Evolutionary conservation across 2,329 filamentous ascomycete genomes (phyloP), one percentile per base, ranked within the genome.

Genomic region (Nectriaceae sp.): DNA sequence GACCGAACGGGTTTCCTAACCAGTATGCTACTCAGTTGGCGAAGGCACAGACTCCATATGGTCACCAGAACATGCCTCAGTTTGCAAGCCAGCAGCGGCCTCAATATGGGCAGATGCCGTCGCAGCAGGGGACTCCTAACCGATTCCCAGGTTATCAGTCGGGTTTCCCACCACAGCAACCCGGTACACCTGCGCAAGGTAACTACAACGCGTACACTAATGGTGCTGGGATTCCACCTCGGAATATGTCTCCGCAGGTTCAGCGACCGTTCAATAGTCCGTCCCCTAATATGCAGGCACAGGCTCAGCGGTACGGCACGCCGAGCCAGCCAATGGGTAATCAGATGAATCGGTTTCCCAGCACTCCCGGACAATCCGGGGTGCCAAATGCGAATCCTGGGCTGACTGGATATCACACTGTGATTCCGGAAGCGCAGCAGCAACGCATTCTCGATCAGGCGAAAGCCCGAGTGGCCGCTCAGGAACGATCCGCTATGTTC

Each of bases 11-110:
- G 4, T 79, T 75, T 54, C 65, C 70, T 8, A 69, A 66, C 44
- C 72, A 70, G 40, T 82, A 76, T 53, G 71, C 74, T 4, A 74
- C 76, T 6, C 77, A 77, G 55, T 67, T 80, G 43, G 74, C 72
- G 41, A 83, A 83, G 60, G 69, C 75, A 11, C 75, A 78, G 48
- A 74, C 74, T 6, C 73, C 75, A 0, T 82, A 79, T 48, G 74
- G 75, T 11, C 78, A 82, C 48, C 72, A 77, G 51, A 74, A 69
- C 51, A 74, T 78, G 65, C 69, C 70, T 10, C 71, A 78, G 39
- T 80, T 74, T 50, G 70, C 71, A 24, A 72, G 67, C 36, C 78
- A 77, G 53, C 73, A 68, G 51, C 72, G 77, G 44, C 70, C 73
- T 21, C 74, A 74, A 46, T 73, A 72, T 36, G 60, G 60, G 3